These are phyloP conservation scores for Neonectria ditissima DNA, from an alignment of 2,329 filamentous ascomycete species.

Conservation along the genomic window DNA sequence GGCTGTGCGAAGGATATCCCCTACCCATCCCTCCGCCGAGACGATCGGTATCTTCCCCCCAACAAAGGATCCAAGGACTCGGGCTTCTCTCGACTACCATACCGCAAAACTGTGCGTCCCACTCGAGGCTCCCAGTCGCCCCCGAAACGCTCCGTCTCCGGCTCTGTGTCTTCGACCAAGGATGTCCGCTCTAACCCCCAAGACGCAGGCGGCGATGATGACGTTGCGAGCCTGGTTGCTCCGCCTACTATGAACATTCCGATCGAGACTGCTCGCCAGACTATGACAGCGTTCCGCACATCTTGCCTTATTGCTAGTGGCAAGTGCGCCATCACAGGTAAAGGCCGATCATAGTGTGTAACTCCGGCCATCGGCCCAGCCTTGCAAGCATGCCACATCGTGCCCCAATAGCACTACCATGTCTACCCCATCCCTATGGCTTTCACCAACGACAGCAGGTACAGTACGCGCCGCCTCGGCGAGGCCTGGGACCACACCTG, in stretches of 20 bases:
- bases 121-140: conserved; percentile 8
- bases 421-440: conserved; percentile 24
- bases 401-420: conserved; percentile 38
- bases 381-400: conserved; percentile 38
- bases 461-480: background rate
- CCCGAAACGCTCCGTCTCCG: conserved; percentile 20
- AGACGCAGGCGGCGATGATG: conserved; percentile 2
- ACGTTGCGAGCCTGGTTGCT: conserved; percentile 10
- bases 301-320: conserved; percentile 6
- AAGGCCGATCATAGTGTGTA: conserved; percentile 34
- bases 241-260: conserved; percentile 20
- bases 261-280: background rate
- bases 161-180: conserved; percentile 7
- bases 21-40: background rate
- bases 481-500: conserved; percentile 15
- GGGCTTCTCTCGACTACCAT: background rate
- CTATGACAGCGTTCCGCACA: background rate
- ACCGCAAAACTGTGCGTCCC: conserved; percentile 5
- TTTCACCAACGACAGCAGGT: background rate
- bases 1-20: conserved; percentile 3
- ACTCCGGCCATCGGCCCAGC: conserved; percentile 26
- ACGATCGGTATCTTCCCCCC: conserved; percentile 4
- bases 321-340: conserved; percentile 32
- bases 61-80: conserved; percentile 1
- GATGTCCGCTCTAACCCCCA: background rate